Base-by-base conservation (phyloP, 2,329 filamentous ascomycete species). In the Apiospora arundinis region DNA sequence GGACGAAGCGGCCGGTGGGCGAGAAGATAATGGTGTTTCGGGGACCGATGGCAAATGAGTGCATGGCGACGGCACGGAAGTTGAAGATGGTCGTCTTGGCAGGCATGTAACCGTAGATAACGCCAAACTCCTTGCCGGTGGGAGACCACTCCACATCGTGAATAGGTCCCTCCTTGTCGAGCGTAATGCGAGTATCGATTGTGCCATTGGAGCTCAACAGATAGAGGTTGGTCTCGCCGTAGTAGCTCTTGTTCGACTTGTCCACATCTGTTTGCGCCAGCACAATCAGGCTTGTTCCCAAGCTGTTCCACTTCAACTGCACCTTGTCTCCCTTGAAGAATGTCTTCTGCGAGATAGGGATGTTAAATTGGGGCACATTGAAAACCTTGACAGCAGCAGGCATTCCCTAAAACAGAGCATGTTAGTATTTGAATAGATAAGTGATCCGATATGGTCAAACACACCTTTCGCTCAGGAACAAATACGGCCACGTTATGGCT, bases 241-340 rank as follows among this genome's bases (percentile, higher is more conserved):
- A 99, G 86, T 99, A 99, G 84, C 94, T 98, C 90, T 98, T 98
- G 83, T 97, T 97, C 72, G 95, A 95, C 85, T 96, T 97, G 84
- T 99, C 96, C 70, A 98, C 96, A 74, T 99, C 96, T 44, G 96
- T 99, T 86, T 98, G 95, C 70, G 96, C 95, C 78, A 99, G 90
- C 75, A 98, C 95, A 79, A 99, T 93, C 80, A 98, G 84, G 81
- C 92, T 95, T 48, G 95, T 97, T 69, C 96, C 96, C 73, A 94
- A 87, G 76, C 92, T 90, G 84, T 99, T 99, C 96, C 96, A 99
- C 86, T 98, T 98, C 80, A 99, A 86, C 83, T 98, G 95, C 67
- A 99, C 95, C 86, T 98, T 98, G 87, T 99, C 96, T 74, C 95
- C 95, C 86, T 99, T 99, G 90, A 95, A 99, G 81, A 99, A 99